Evolutionary conservation across 805 yeast species (phyloP), one percentile per base, ranked within the genome.

Genomic region (Blastobotrys peoriensis): DNA sequence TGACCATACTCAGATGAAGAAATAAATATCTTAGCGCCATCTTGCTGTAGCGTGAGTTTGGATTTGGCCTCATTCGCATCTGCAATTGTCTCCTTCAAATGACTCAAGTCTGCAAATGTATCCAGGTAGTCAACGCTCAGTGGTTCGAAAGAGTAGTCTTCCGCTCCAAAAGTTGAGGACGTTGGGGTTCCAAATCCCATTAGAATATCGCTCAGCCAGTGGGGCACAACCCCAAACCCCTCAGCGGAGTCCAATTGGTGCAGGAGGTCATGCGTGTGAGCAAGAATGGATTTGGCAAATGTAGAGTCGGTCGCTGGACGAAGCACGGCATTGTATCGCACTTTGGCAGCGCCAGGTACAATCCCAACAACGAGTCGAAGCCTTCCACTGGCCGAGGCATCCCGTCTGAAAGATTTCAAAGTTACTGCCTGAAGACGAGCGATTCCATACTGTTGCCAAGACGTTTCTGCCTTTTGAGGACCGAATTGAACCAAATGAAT

Each of bases 121-220:
- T 53, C 56, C 16, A 43, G 40, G 41, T 59, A 38, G 27, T 62
- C 58, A 3, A 64, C 36, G 15, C 23, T 35, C 2, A 46, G 17
- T 16, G 50, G 44, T 19, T 41, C 46, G 1, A 46, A 5, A 16
- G 21, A 6, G 21, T 36, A 17, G 16, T 17, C 20, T 13, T 23
- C 41, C 5, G 3, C 51, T 53, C 1, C 46, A 8, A 25, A 13
- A 13, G 10, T 25, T 13, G 30, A 8, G 30, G 30, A 25, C 4
- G 40, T 15, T 3, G 64, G 59, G 35, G 50, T 53, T 2, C 68
- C 69, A 51, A 54, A 62, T 2, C 68, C 70, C 27, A 69, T 37
- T 20, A 67, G 48, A 15, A 48, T 38, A 22, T 64, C 65, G 5
- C 47, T 33, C 0, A 69, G 40, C 74, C 74, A 69, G 1, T 54